A percentile compares a stretch with the other conserved stretches of the same genome.
Evolutionary conservation across 306 rosid genomes (phyloP).

Genomic region (Cucumis hystrix): DNA sequence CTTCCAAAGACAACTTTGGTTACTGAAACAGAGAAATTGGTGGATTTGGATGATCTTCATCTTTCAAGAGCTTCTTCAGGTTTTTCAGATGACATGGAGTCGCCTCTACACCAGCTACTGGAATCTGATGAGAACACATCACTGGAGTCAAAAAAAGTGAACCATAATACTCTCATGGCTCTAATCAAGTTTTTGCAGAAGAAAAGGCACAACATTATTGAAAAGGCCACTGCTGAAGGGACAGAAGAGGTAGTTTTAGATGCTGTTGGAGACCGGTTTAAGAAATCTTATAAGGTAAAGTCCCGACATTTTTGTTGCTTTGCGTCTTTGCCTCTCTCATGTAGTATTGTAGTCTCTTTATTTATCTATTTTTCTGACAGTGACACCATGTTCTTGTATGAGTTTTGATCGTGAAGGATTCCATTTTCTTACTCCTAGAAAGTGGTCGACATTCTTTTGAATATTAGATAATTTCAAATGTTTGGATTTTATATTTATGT

Average conservation of each 20-base stretch:
- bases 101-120: conserved; percentile 22
- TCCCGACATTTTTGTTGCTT: background rate
- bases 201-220: conserved; percentile 63
- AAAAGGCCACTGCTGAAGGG: conserved; percentile 96
- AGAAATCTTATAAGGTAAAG: conserved; percentile 71
- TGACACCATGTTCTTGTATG: background rate
- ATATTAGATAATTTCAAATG: background rate
- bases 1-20: conserved; percentile 74
- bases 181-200: conserved; percentile 85
- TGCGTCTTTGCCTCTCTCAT: background rate
- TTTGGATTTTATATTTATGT: background rate
- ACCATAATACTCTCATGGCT: conserved; percentile 96
- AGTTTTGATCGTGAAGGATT: background rate
- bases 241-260: conserved; percentile 92
- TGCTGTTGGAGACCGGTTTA: conserved; percentile 81
- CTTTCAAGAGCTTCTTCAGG: conserved; percentile 78
- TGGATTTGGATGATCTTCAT: conserved; percentile 47
- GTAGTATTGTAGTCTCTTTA: background rate
- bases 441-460: background rate
- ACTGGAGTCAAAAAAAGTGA: conserved; percentile 75
- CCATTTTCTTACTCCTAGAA: background rate
- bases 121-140: conserved; percentile 58
- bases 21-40: conserved; percentile 56
- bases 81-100: conserved; percentile 81
- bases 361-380: background rate